Base-by-base conservation (phyloP, 2,329 filamentous ascomycete genomes). In the Paramyrothecium roridum region DNA sequence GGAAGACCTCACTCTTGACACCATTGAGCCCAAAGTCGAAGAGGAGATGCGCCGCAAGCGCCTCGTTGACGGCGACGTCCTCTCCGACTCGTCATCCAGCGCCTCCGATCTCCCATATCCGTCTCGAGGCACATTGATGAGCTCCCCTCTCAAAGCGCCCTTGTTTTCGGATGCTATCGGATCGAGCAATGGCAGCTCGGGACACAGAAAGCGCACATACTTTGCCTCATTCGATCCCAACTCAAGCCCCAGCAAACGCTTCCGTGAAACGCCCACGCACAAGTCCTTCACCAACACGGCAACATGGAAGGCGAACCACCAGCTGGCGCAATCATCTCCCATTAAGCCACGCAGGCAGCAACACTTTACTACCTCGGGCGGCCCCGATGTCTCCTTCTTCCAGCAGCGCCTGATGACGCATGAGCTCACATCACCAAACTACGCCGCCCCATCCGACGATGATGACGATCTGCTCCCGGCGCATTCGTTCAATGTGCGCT, bases 81-180 rank as follows among this genome's bases (percentile, higher is more conserved):
- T 91, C 58, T 96, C 91, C 61, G 91, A 96, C 74, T 92, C 91
- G 23, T 96, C 91, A 3, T 95, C 91, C 52, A 91, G 86, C 68
- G 82, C 89, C 59, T 95, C 91, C 55, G 91, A 92, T 63, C 80
- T 90, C 58, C 85, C 86, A 56, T 90, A 89, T 67, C 85, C 86
- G 30, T 40, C 30, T 10, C 22, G 48, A 30, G 80, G 81, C 64
- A 76, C 83, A 37, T 82, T 96, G 65, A 91, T 90, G 78, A 96
- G 91, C 65, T 96, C 92, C 51, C 91, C 91, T 52, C 82, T 96
- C 67, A 92, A 91, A 67, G 87, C 86, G 17, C 85, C 91, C 53
- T 81, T 95, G 63, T 96, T 95, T 71, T 96, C 91, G 33, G 92
- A 96, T 68, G 88, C 91, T 60, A 75, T 95, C 63, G 85, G 84